Evolutionary conservation across 805 yeast genomes (phyloP).

Genomic region (Saturnispora silvae): DNA sequence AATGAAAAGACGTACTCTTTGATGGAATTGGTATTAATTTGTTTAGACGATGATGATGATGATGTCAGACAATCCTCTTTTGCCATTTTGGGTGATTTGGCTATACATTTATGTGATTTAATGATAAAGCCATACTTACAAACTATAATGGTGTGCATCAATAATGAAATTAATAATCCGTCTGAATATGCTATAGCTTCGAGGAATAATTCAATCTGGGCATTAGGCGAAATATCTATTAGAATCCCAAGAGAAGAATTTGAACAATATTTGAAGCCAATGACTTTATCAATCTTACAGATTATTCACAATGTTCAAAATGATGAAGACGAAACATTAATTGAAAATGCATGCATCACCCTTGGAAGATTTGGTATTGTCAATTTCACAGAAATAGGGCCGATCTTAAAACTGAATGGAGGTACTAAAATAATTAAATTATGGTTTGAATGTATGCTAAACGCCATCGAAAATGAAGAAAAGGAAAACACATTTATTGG

Average conservation of each 20-base stretch:
- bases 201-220: conserved; percentile 88
- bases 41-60: conserved; percentile 63
- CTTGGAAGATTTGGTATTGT: conserved; percentile 74
- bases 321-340: conserved; percentile 46
- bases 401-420: conserved; percentile 9
- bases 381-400: conserved; percentile 36
- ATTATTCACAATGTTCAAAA: conserved; percentile 41
- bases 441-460: conserved; percentile 65
- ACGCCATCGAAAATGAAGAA: conserved; percentile 71
- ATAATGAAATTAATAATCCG: conserved; percentile 53
- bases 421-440: conserved; percentile 40
- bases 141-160: conserved; percentile 52
- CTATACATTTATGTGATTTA: conserved; percentile 42
- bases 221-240: conserved; percentile 77
- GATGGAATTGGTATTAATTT: conserved; percentile 52
- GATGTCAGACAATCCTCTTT: conserved; percentile 93
- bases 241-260: conserved; percentile 38
- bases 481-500: conserved; percentile 84
- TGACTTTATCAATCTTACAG: conserved; percentile 47
- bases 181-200: conserved; percentile 43
- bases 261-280: conserved; percentile 41
- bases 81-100: conserved; percentile 85
- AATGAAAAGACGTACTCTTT: conserved; percentile 25
- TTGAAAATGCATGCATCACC: conserved; percentile 84
- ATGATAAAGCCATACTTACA: conserved; percentile 38